Evolutionary conservation across 768 basidiomycete genomes (phyloP), one percentile per base, ranked within the genome.

Genomic region (Coprinopsis sp.): DNA sequence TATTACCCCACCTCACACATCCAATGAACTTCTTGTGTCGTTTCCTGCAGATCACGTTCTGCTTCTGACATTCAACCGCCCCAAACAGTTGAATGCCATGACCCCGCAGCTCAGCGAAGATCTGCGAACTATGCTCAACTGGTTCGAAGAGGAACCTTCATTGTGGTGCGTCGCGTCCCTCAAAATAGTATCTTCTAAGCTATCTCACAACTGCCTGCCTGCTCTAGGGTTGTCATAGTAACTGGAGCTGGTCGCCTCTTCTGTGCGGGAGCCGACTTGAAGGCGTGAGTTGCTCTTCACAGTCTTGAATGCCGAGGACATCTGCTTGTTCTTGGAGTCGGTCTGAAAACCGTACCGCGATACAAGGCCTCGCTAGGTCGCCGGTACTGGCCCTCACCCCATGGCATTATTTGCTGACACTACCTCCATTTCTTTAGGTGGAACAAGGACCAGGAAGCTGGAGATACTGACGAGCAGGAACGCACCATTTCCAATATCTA

Each of bases 241-340:
- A 90, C 87, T 38, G 88, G 87, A 19, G 72, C 76, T 50, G 87
- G 87, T 10, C 76, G 79, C 34, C 58, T 74, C 1, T 91, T 91
- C 64, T 89, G 87, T 54, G 86, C 87, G 13, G 89, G 88, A 13
- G 85, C 84, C 30, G 89, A 91, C 62, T 71, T 91, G 40, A 81
- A 81, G 64, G 77, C 76, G 85, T 87, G 58, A 48, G 80, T 72
- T 3, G 4, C 24, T 39, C 16, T 46, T 40, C 31, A 39, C n/a
- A n/a, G n/a, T n/a, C n/a, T n/a, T n/a, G n/a, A n/a, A n/a, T n/a
- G n/a, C n/a, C n/a, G n/a, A n/a, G n/a, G n/a, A n/a, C n/a, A n/a
- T n/a, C n/a, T n/a, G n/a, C n/a, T n/a, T n/a, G n/a, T n/a, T n/a
- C n/a, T n/a, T n/a, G n/a, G n/a, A n/a, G n/a, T n/a, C n/a, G n/a